Evolutionary conservation across 805 yeast species (phyloP).

Genomic region (Metschnikowia aberdeeniae): DNA sequence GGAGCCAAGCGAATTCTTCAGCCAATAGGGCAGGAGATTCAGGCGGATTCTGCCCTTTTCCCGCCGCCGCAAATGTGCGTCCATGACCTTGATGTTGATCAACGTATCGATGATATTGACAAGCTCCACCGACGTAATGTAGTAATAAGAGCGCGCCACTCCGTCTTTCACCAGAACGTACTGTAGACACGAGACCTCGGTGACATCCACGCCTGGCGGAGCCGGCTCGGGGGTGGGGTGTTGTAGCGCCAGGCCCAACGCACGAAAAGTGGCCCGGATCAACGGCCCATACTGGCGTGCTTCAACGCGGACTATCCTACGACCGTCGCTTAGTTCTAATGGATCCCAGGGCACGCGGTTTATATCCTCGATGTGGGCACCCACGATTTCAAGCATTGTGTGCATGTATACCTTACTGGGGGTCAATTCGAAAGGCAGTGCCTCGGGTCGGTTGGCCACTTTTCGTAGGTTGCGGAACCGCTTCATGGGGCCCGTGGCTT

Average conservation of each 20-base stretch:
- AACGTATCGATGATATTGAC: slow-evolving; percentile 60
- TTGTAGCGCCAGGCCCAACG: slow-evolving; percentile 46
- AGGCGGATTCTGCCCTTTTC: slow-evolving; percentile 67
- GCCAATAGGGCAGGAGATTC: slow-evolving; percentile 66
- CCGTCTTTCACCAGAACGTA: slow-evolving; percentile 27
- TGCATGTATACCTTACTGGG: slow-evolving; percentile 27
- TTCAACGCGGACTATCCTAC: slow-evolving; percentile 58
- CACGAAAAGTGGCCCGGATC: slow-evolving; percentile 46
- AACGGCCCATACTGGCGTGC: slow-evolving; percentile 47
- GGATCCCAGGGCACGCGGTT: slow-evolving; percentile 50
- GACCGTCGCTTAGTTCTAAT: slow-evolving; percentile 44
- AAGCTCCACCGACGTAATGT: slow-evolving; percentile 65
- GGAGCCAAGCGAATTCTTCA: slow-evolving; percentile 53
- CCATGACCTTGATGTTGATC: slow-evolving; percentile 46
- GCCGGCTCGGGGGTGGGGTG: slow-evolving; percentile 40
- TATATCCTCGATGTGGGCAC: slow-evolving; percentile 44
- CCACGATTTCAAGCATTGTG: slow-evolving; percentile 44
- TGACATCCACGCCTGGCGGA: slow-evolving; percentile 43
- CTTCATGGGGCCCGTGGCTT: background rate
- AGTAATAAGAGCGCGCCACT: slow-evolving; percentile 31
- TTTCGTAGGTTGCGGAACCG: slow-evolving; percentile 4
- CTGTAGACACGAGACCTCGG: slow-evolving; percentile 59
- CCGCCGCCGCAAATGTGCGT: slow-evolving; percentile 50
- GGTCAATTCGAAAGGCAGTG: background rate
- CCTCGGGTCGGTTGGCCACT: slow-evolving; percentile 2